Evolutionary conservation across 805 yeast species (phyloP), one percentile per base, ranked within the genome.

Genomic region (Candida tibetensis): DNA sequence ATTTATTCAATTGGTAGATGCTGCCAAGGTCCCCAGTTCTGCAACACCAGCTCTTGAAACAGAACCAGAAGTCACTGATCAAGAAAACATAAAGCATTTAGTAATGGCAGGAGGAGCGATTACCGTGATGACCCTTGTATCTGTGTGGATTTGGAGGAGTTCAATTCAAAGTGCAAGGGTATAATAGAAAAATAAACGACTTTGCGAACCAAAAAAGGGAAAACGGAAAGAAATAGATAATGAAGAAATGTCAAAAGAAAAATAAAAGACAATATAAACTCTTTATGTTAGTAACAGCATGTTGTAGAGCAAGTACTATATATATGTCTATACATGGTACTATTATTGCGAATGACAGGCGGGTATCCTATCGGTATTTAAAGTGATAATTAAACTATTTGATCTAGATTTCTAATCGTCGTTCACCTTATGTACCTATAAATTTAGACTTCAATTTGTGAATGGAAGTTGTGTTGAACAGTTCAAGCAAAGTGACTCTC

Each of bases 1-100:
- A 15, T 85, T 91, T 55, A 81, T 85, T 17, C 95, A 86, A 50
- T 60, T 93, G 17, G 95, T 90, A 0, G 95, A 88, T 47, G 93
- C 95, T 0, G 95, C 98, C 0, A 77, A 81, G 41, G 64, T 63
- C 28, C 99, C 99, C 0, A 76, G 81, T 29, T 58, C 72, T 5
- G 84, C 88, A 4, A 91, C 98, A 0, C 86, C 93, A 0, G 86
- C 85, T 0, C 65, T 69, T 8, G 71, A 66, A 43, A 57, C 80
- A 28, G 85, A 83, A 26, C 85, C 83, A 0, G 90, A 81, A 37
- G 72, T 75, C 1, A 23, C 40, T 6, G 75, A 75, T 2, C 53
- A 66, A 9, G 84, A 72, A 27, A 64, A 71, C 45, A 58, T 68
- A 43, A 77, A 66, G 58, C 84, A 73, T 41, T 64, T 76, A 7